Percentiles rank a stretch among this genome's conserved stretches.
Conservation (phyloP, 2,329 filamentous ascomycete genomes). For the Pezicula carpinea region DNA sequence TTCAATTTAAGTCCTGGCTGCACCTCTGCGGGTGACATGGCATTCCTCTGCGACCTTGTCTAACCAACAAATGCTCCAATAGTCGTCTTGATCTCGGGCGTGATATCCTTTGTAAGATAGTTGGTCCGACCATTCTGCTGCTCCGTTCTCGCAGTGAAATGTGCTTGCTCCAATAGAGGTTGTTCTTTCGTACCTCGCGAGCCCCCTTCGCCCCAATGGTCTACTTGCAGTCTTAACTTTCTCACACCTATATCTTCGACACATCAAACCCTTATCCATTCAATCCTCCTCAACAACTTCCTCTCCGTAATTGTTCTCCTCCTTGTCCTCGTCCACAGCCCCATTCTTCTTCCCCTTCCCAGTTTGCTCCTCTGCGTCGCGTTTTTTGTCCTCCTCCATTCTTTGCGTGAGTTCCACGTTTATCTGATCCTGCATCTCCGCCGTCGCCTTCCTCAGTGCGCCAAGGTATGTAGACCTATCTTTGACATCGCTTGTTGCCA, state of each 20-base stretch:
- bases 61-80: no score
- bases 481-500: conserved; percentile 31
- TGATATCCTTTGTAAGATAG: no score
- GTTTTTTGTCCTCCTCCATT: conserved; percentile 68
- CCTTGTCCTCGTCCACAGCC: conserved; percentile 47
- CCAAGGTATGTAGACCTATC: conserved; percentile 57
- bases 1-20: not conserved
- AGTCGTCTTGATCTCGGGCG: no score
- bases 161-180: no score
- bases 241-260: not conserved
- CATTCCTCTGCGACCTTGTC: not conserved
- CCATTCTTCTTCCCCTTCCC: conserved; percentile 29
- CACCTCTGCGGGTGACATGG: not conserved
- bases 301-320: conserved; percentile 81
- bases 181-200: no score
- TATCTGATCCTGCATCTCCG: conserved; percentile 57
- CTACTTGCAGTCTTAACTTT: no score
- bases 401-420: conserved; percentile 67
- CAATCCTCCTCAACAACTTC: conserved; percentile 68
- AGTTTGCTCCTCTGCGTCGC: conserved; percentile 29
- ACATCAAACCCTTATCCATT: conserved; percentile 9
- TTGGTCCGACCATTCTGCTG: no score
- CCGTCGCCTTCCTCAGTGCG: conserved; percentile 52
- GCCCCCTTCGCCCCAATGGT: no score
- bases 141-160: no score